A percentile compares a stretch with the other conserved stretches of the same genome.
Conservation (phyloP, 345 rosid genomes). For the Turnera subulata region DNA sequence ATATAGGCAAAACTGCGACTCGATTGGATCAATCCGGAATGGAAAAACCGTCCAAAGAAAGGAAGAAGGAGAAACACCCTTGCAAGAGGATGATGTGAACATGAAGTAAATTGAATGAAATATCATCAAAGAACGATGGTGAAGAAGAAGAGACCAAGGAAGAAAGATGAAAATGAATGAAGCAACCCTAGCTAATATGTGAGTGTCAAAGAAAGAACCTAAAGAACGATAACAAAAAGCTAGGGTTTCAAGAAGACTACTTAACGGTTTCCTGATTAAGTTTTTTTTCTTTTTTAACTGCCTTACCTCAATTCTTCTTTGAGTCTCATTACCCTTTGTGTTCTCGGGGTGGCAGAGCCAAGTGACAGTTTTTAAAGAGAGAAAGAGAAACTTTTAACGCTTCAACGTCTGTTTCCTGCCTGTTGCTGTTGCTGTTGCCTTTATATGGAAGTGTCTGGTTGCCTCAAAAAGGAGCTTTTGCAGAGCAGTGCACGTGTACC, state of each 20-base stretch:
- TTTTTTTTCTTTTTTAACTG: not conserved
- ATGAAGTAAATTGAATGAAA: too few species aligned
- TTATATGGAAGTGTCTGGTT: conserved; percentile 20
- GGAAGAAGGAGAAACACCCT: too few species aligned
- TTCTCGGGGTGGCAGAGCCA: not conserved
- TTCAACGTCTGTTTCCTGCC: conserved; percentile 10
- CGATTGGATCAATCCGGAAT: too few species aligned
- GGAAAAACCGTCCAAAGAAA: too few species aligned
- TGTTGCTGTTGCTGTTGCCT: conserved; percentile 9
- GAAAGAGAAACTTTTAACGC: conserved; percentile 8
- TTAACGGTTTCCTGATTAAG: too few species aligned
- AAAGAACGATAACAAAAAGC: not conserved
- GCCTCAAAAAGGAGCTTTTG: conserved; percentile 64
- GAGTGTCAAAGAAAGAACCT: not conserved
- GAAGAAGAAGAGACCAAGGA: too few species aligned
- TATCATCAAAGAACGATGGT: too few species aligned
- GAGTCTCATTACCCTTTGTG: conserved; percentile 2
- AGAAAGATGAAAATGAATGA: too few species aligned
- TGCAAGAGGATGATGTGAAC: too few species aligned
- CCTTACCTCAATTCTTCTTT: conserved; percentile 21
- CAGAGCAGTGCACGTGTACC: conserved; percentile 57
- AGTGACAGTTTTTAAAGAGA: not conserved
- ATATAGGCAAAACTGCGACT: too few species aligned
- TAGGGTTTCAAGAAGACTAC: not conserved
- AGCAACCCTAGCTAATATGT: too few species aligned